A percentile compares a stretch with the other conserved stretches of the same genome.
Evolutionary conservation across 2,329 filamentous ascomycete genomes (phyloP).

Genomic region (Colletotrichum sp.): DNA sequence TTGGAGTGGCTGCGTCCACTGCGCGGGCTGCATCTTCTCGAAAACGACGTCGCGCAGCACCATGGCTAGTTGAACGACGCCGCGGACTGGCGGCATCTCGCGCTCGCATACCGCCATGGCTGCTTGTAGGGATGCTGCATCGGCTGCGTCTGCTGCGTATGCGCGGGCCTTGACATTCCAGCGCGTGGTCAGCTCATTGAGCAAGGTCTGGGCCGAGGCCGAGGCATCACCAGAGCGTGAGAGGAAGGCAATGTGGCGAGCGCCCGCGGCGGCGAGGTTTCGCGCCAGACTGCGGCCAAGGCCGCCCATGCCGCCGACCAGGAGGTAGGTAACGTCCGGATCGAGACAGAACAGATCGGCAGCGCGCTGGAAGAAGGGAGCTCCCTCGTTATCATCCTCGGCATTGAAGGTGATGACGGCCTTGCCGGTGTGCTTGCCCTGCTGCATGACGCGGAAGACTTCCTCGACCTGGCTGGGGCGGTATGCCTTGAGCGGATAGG

Average conservation of each 20-base stretch:
- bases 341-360: constrained; percentile 12
- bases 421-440: constrained; percentile 45
- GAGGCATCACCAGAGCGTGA: constrained; percentile 28
- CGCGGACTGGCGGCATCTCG: constrained; percentile 19
- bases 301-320: constrained; percentile 34
- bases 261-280: constrained; percentile 30
- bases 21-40: constrained; percentile 30
- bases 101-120: constrained; percentile 16
- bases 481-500: constrained; percentile 25
- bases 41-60: constrained; percentile 21
- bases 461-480: constrained; percentile 31
- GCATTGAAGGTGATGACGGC: constrained; percentile 30
- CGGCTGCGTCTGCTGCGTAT: constrained; percentile 36
- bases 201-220: constrained; percentile 12
- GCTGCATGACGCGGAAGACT: constrained; percentile 45
- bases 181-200: constrained; percentile 23
- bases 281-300: constrained; percentile 27
- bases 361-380: background rate
- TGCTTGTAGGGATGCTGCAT: background rate
- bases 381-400: background rate
- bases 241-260: constrained; percentile 32
- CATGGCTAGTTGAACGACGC: constrained; percentile 22
- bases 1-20: constrained; percentile 27
- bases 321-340: constrained; percentile 29
- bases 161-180: constrained; percentile 22